A percentile compares a stretch with the other conserved stretches of the same genome.
phyloP scores from a whole-genome alignment of 2,329 filamentous ascomycete genomes.

The Talaromyces funiculosus region DNA sequence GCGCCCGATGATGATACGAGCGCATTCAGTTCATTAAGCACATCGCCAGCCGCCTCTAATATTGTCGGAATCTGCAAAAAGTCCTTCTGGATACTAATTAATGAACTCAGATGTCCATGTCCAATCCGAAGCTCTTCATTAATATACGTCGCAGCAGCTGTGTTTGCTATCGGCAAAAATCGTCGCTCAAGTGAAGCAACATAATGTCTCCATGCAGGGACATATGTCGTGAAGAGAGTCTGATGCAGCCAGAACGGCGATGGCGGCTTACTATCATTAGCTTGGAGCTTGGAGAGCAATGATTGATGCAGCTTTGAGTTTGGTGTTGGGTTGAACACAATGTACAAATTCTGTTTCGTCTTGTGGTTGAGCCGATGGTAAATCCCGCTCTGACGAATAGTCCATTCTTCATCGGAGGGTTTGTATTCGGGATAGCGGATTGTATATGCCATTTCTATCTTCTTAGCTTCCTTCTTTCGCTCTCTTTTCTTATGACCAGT shows the following conservation, averaged over 20 bases:
- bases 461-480: neutral
- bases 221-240: slow-evolving; percentile 25
- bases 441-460: slow-evolving; percentile 23
- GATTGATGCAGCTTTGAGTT: slow-evolving; percentile 16
- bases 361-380: slow-evolving; percentile 25
- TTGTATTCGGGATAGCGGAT: slow-evolving; percentile 27
- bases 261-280: neutral
- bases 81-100: slow-evolving; percentile 8
- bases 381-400: slow-evolving; percentile 28
- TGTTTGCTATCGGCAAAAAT: slow-evolving; percentile 20
- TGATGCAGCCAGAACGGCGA: slow-evolving; percentile 24
- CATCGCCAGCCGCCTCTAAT: slow-evolving; percentile 1
- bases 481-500: neutral
- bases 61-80: slow-evolving; percentile 11
- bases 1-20: neutral
- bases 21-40: neutral
- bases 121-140: slow-evolving; percentile 10
- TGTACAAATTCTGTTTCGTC: slow-evolving; percentile 20
- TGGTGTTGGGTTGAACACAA: slow-evolving; percentile 23
- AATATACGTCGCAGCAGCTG: slow-evolving; percentile 16
- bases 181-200: slow-evolving; percentile 22
- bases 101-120: slow-evolving; percentile 2
- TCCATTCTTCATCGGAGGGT: slow-evolving; percentile 20
- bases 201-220: slow-evolving; percentile 27
- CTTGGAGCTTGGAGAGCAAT: neutral